Evolutionary conservation across 495 filamentous ascomycete genomes (phyloP), one percentile per base, ranked within the genome.

Genomic region (Sordaria brevicollis): DNA sequence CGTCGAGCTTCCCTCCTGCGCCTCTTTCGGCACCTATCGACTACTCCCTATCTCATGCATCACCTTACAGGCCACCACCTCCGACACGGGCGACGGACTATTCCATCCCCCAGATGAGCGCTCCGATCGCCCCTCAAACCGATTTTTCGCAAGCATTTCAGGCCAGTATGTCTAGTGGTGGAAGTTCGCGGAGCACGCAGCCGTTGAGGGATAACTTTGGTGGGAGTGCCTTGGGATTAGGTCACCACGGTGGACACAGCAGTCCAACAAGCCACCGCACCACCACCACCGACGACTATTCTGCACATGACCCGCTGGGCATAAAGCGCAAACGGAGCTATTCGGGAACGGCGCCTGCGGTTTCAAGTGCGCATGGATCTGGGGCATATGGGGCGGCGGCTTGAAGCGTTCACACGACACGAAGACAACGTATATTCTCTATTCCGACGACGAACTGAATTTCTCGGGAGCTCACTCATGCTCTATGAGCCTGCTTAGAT

Each of bases 21-120:
- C 86, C 86, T 3, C 76, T 88, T 3, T 81, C 83, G 6, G 84
- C 84, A 15, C 84, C 86, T 1, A 81, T 83, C 69, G 84, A 86
- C 70, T 87, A 85, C 69, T 79, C 83, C 15, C 77, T 87, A 11
- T 81, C 85, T 8, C 77, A 84, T 34, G 83, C 84, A 21, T 77
- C 82, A 10, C 78, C 78, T 21, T 80, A 78, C 67, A 74, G 80
- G 69, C 49, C 49, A 62, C 25, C 25, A 6, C 49, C 49, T 29
- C 77, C 73, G 9, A 74, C 78, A n/a, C 76, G 79, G 19, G 77
- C 76, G 13, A 31, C 49, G 29, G 84, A 87, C 68, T 86, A 85
- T 75, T 82, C 82, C 13, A 86, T 86, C 74, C 83, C 84, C 5
- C 84, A 86, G 73, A 80, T 87, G 79, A 85, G 83, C 74, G 84